Evolutionary conservation across 345 rosid species (phyloP), one percentile per base, ranked within the genome.

Genomic region (Populus ilicifolia): DNA sequence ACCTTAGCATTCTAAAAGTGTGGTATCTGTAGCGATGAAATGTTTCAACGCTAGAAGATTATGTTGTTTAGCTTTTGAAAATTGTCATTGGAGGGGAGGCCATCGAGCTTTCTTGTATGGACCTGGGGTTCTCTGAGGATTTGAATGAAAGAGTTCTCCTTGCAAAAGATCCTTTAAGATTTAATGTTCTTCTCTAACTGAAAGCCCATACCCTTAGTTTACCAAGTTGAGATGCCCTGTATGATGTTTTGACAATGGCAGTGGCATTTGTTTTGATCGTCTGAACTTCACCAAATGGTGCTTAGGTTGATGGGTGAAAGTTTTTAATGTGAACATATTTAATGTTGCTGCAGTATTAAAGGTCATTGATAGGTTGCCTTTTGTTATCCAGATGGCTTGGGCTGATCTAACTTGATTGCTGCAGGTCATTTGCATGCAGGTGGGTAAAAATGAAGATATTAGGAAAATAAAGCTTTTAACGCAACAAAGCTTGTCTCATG

Each of bases 361-460:
- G 13, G 71, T 59, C 70, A 69, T 46, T 52, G 5, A 67, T 5
- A 38, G 21, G 41, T 35, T 54, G 65, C 52, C 46, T 10, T 21
- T 77, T 33, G 36, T 75, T 33, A 46, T 52, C 27, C 67, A 69
- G 59, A 69, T 65, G 38, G 29, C 63, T 78, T 76, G 72, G 66
- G 43, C 80, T 72, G 65, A 78, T 70, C 43, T 9, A 67, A 69
- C 39, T 70, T 83, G 67, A 78, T 77, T 78, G 61, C 75, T 82
- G 88, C 93, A 93, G 99, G 87, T 67, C 80, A 59, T 93, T 95
- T 88, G 87, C 94, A 13, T n/a, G n/a, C n/a, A n/a, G n/a, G n/a
- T n/a, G n/a, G 83, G 87, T 83, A 90, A 83, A 85, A 93, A 95
- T 84, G 99, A 93, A 88, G 88, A 78, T 71, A 84, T 93, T 70